Base-by-base conservation (phyloP, 495 filamentous ascomycete genomes). In the Cercophora sp. region DNA sequence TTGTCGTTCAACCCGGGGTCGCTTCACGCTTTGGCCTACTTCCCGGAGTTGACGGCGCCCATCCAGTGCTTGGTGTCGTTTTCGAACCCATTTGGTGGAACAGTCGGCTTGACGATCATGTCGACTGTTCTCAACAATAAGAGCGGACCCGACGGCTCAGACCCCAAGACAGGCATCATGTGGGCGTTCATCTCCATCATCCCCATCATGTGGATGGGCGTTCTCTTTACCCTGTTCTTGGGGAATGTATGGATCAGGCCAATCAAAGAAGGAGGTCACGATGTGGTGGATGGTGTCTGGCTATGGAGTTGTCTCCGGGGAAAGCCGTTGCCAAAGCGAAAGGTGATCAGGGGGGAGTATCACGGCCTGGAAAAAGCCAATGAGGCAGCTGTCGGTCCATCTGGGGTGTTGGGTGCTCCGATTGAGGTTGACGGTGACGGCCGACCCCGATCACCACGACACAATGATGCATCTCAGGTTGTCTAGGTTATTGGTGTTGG, bases 101-200 rank as follows among this genome's bases (percentile, higher is more conserved):
- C 81, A 0, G 54, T 85, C 10, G 72, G 68, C 3, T 64, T 83
- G 22, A 82, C 81, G 0, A 71, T 85, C 37, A 83, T 85, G 79
- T 70, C 78, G 5, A 75, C 71, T 24, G 79, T 85, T 1, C 83
- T 85, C 60, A 80, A 80, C 50, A 84, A 84, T 62, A 75, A 40
- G 24, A 60, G 56, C 47, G 56, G 63, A 0, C 9, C 34, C 24
- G 46, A 48, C 8, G 40, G 54, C 13, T 29, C 18, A 4, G 58
- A 61, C 20, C 23, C 56, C n/a, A 57, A 72, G 51, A 62, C 69
- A 11, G 78, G 79, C 1, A 79, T 82, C 24, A 76, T 74, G 59
- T 79, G 73, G 73, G 78, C 76, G 0, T 84, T 81, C 52, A 65
- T 83, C 26, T 55, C 78, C 1, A 71, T 84, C 22, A 58, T 78